phyloP scores from a whole-genome alignment of 352 stramenopile species.

The Pythium utonaiense region DNA sequence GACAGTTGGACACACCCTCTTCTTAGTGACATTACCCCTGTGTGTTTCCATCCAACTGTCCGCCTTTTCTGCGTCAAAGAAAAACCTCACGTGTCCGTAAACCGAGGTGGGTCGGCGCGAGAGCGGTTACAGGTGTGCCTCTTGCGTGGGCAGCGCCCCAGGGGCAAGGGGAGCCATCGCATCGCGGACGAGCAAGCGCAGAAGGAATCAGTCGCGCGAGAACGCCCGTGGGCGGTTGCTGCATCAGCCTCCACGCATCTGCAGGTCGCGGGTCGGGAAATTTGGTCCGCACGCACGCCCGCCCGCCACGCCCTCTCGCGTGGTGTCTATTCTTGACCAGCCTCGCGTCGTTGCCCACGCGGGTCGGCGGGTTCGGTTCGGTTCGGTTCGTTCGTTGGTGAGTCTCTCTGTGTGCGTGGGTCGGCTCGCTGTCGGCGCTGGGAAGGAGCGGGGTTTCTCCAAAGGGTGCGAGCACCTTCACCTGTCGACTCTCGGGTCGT shows the following conservation, averaged over 20 bases:
- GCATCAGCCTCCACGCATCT: neutral
- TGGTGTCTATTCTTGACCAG: neutral
- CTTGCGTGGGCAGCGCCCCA: neutral
- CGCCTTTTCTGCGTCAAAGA: too few species aligned
- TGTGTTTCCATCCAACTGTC: too few species aligned
- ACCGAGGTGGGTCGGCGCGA: neutral
- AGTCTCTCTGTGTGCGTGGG: neutral
- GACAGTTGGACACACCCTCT: conserved; percentile 15
- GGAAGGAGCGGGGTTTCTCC: conserved; percentile 1
- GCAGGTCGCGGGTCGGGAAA: neutral
- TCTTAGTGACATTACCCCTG: conserved; percentile 6
- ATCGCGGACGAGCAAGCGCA: neutral
- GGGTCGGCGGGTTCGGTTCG: neutral
- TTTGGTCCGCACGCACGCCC: conserved; percentile 7
- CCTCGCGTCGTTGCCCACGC: too few species aligned
- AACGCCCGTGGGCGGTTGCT: too few species aligned
- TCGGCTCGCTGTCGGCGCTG: neutral
- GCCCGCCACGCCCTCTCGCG: neutral
- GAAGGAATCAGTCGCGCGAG: conserved; percentile 11
- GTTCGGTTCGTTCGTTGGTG: too few species aligned
- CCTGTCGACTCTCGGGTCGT: neutral
- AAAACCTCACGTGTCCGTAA: neutral
- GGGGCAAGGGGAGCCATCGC: neutral
- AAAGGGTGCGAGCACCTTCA: conserved; percentile 3
- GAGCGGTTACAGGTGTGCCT: neutral